Conservation (phyloP, 495 filamentous ascomycete species). For the Hypoxylon trugodes region DNA sequence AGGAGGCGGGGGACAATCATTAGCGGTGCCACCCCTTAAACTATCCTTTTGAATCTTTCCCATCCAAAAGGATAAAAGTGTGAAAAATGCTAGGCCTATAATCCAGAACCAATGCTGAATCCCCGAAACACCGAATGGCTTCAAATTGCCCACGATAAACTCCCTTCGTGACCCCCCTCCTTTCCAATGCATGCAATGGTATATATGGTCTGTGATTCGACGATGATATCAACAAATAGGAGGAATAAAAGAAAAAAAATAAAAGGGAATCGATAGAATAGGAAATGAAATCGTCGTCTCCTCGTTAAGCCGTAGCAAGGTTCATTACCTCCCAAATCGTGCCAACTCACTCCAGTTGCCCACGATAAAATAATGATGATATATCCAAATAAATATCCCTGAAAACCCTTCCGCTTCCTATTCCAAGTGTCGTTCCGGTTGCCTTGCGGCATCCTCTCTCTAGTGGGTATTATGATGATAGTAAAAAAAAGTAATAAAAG, state of each 20-base stretch:
- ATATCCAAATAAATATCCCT: slow-evolving; percentile 36
- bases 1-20: slow-evolving; percentile 42
- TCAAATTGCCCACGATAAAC: slow-evolving; percentile 28
- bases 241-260: slow-evolving; percentile 27
- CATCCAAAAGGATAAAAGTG: slow-evolving; percentile 17
- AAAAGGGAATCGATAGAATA: too few species aligned
- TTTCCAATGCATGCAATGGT: slow-evolving; percentile 44
- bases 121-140: slow-evolving; percentile 1
- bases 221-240: slow-evolving; percentile 33
- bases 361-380: slow-evolving; percentile 35
- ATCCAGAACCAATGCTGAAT: slow-evolving; percentile 36
- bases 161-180: slow-evolving; percentile 35
- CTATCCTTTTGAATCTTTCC: slow-evolving; percentile 16
- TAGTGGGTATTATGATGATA: slow-evolving; percentile 35
- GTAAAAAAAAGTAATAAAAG: slow-evolving; percentile 10
- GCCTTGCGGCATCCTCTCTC: slow-evolving; percentile 50
- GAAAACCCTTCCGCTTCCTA: slow-evolving; percentile 16
- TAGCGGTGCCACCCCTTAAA: slow-evolving; percentile 41
- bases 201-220: slow-evolving; percentile 42
- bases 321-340: slow-evolving; percentile 41
- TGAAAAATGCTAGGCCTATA: slow-evolving; percentile 35
- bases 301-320: slow-evolving; percentile 46
- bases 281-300: slow-evolving; percentile 39
- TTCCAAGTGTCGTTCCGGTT: slow-evolving; percentile 48
- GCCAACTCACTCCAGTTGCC: slow-evolving; percentile 20